These are phyloP conservation scores for Obelidium mucronatum DNA, from an alignment of 192 early-diverging fungal species.

Conservation along the genomic window DNA sequence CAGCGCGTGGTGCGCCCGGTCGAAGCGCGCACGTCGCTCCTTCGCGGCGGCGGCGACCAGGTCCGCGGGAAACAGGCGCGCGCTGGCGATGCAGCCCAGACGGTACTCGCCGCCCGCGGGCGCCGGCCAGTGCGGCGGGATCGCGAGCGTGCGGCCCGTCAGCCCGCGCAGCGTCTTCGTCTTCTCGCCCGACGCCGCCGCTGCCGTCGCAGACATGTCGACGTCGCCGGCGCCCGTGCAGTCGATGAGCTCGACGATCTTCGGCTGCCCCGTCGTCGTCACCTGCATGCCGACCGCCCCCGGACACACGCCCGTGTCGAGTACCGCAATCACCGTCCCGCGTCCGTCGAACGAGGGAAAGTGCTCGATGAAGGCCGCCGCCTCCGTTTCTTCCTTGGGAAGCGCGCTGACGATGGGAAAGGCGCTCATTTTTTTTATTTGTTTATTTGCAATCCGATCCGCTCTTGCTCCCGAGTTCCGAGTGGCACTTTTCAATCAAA, in stretches of 20 bases:
- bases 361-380: slow-evolving; percentile 80
- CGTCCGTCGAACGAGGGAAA: slow-evolving; percentile 80
- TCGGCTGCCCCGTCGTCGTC: slow-evolving; percentile 89
- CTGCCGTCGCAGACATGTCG: slow-evolving; percentile 59
- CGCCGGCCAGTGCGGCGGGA: slow-evolving; percentile 43
- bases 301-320: slow-evolving; percentile 94
- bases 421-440: neutral
- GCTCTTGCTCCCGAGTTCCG: no score
- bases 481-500: no score
- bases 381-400: slow-evolving; percentile 75
- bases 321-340: slow-evolving; percentile 85
- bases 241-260: slow-evolving; percentile 92
- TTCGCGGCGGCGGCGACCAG: neutral
- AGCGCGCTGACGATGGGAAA: neutral
- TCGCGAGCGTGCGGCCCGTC: slow-evolving; percentile 76
- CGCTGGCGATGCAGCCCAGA: slow-evolving; percentile 68
- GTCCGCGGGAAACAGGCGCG: neutral
- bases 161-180: slow-evolving; percentile 65
- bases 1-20: slow-evolving; percentile 47
- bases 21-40: no score
- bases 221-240: slow-evolving; percentile 75
- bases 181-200: slow-evolving; percentile 46
- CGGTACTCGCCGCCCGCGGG: slow-evolving; percentile 81
- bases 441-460: no score
- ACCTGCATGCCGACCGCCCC: slow-evolving; percentile 83